Conservation (phyloP, 192 early-diverging fungal genomes). For the Umbelopsis sp. region DNA sequence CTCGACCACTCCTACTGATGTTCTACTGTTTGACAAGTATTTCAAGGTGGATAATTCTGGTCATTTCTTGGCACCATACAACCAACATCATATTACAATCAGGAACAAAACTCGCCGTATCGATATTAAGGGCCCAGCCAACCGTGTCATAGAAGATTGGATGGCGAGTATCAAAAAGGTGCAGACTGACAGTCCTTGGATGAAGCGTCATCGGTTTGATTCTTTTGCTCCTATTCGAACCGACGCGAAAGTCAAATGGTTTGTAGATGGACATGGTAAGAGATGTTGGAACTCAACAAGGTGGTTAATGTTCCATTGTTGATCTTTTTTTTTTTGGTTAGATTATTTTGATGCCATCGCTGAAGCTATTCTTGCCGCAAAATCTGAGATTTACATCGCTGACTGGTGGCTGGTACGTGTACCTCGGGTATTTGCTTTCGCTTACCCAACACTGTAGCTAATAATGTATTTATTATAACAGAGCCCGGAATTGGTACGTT, state of each 20-base stretch:
- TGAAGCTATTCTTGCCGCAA: slow-evolving; percentile 72
- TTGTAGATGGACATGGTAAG: slow-evolving; percentile 81
- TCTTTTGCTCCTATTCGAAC: slow-evolving; percentile 79
- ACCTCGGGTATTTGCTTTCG: background rate
- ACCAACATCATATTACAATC: slow-evolving; percentile 58
- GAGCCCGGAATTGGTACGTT: slow-evolving; percentile 20
- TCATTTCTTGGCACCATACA: slow-evolving; percentile 30
- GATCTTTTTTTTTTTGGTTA: background rate
- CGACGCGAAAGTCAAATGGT: slow-evolving; percentile 71
- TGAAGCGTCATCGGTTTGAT: slow-evolving; percentile 63
- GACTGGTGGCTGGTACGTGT: slow-evolving; percentile 82
- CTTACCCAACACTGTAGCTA: background rate
- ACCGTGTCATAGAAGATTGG: slow-evolving; percentile 71
- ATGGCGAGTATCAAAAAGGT: slow-evolving; percentile 61
- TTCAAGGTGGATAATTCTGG: slow-evolving; percentile 30
- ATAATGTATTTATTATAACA: background rate
- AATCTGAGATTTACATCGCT: slow-evolving; percentile 71
- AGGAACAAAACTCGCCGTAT: slow-evolving; percentile 63
- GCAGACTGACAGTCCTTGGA: slow-evolving; percentile 62
- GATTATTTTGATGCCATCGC: slow-evolving; percentile 81
- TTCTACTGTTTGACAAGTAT: slow-evolving; percentile 52
- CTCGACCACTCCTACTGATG: slow-evolving; percentile 43
- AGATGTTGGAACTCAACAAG: background rate
- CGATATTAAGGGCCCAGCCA: slow-evolving; percentile 67
- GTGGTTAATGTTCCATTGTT: background rate